Percentiles rank a stretch among this genome's conserved stretches.
Evolutionary conservation across 176 grass and related monocot genomes (phyloP).

Genomic region (Aegilops longissima): DNA sequence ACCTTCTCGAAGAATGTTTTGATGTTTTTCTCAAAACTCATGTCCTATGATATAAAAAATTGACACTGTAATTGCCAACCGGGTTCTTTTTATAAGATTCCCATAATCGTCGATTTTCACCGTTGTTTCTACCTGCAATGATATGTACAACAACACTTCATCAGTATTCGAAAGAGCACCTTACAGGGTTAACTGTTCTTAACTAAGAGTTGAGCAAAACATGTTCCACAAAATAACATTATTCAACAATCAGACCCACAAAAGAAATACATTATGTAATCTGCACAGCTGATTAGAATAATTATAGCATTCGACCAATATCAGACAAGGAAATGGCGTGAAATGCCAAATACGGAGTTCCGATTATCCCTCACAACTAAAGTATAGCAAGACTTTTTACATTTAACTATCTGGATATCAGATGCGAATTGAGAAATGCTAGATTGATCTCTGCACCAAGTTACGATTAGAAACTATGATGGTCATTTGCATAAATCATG

Average conservation of each 20-base stretch:
- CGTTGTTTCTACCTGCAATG: constrained; percentile 36
- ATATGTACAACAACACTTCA: background rate
- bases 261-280: background rate
- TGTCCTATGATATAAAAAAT: constrained; percentile 44
- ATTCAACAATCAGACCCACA: background rate
- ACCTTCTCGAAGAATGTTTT: constrained; percentile 59
- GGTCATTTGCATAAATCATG: background rate
- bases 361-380: too few species aligned
- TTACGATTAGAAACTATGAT: background rate
- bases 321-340: too few species aligned
- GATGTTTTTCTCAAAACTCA: constrained; percentile 48
- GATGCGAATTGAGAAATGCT: too few species aligned
- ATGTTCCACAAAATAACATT: background rate
- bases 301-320: too few species aligned
- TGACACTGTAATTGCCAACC: constrained; percentile 24
- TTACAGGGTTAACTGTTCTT: background rate
- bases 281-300: background rate
- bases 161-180: background rate
- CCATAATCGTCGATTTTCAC: constrained; percentile 36
- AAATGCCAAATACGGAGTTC: too few species aligned
- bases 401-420: too few species aligned
- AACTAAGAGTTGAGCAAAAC: background rate
- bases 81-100: constrained; percentile 33
- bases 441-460: too few species aligned
- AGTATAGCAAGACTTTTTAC: too few species aligned